Percentiles rank a stretch among this genome's conserved stretches.
Evolutionary conservation across 2,329 filamentous ascomycete genomes (phyloP).

Genomic region (Beauveria caledonica): DNA sequence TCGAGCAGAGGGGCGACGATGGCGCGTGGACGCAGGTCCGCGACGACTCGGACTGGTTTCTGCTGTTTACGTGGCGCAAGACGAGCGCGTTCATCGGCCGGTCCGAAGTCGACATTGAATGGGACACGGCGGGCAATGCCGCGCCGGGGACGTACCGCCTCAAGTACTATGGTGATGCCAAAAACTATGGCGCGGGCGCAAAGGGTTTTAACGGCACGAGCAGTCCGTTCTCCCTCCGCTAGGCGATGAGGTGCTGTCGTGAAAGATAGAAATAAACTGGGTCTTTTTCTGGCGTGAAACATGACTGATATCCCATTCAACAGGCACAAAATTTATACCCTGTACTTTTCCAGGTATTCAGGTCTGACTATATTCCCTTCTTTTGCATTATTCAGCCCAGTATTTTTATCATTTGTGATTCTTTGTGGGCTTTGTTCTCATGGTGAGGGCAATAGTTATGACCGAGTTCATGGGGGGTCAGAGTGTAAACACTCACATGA

Average conservation of each 20-base stretch:
- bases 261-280: not conserved
- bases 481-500: no score
- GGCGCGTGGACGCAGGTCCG: slow-evolving; percentile 56
- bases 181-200: slow-evolving; percentile 53
- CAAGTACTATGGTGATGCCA: slow-evolving; percentile 78
- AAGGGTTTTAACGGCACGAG: slow-evolving; percentile 62
- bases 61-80: slow-evolving; percentile 74
- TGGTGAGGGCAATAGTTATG: no score
- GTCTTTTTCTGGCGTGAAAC: not conserved
- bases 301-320: not conserved
- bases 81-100: slow-evolving; percentile 60
- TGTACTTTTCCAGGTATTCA: no score
- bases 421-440: no score
- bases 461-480: no score
- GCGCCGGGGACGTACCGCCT: slow-evolving; percentile 64
- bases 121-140: slow-evolving; percentile 53
- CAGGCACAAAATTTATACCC: no score
- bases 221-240: slow-evolving; percentile 47
- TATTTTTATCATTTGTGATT: no score
- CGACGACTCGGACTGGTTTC: slow-evolving; percentile 73
- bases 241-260: slow-evolving; percentile 20
- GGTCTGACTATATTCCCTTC: no score
- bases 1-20: slow-evolving; percentile 51
- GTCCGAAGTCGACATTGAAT: slow-evolving; percentile 70
- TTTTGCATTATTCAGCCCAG: no score